Percentiles rank a stretch among this genome's conserved stretches.
Evolutionary conservation across 1,284 basidiomycete genomes (phyloP).

Genomic region (Melampsora larici-populina): DNA sequence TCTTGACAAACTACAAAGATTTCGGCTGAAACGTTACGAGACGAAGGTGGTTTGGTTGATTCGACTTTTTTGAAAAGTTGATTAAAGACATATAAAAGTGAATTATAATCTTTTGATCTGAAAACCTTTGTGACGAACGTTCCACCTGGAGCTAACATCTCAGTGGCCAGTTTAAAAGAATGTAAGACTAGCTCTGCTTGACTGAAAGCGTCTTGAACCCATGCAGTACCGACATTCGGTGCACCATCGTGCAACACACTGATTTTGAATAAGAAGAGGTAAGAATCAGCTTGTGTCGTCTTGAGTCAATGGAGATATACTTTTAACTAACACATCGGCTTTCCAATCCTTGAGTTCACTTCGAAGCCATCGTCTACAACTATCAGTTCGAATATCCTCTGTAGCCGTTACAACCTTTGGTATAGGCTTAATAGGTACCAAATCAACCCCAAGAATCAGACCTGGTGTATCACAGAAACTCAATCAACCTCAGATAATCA

Average conservation of each 20-base stretch:
- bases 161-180: constrained; percentile 91
- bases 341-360: constrained; percentile 96
- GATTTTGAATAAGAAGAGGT: neutral
- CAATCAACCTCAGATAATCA: neutral
- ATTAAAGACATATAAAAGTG: constrained; percentile 96
- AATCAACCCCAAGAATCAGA: constrained; percentile 71
- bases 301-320: neutral
- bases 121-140: constrained; percentile 99
- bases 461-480: neutral
- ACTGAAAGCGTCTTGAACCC: constrained; percentile 97
- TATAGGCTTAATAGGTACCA: constrained; percentile 94
- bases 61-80: constrained; percentile 96
- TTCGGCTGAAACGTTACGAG: constrained; percentile 97
- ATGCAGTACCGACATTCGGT: constrained; percentile 98
- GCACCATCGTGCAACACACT: constrained; percentile 97
- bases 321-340: constrained; percentile 70
- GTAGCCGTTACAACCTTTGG: constrained; percentile 89
- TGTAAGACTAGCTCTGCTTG: constrained; percentile 96
- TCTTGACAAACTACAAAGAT: constrained; percentile 98
- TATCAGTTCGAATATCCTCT: constrained; percentile 88
- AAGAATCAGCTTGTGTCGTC: neutral
- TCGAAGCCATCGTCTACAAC: constrained; percentile 83
- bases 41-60: constrained; percentile 97
- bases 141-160: constrained; percentile 89
- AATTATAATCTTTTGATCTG: constrained; percentile 97